Conservation (phyloP, 371 early-diverging fungal genomes). For the Mucor circinelloides region DNA sequence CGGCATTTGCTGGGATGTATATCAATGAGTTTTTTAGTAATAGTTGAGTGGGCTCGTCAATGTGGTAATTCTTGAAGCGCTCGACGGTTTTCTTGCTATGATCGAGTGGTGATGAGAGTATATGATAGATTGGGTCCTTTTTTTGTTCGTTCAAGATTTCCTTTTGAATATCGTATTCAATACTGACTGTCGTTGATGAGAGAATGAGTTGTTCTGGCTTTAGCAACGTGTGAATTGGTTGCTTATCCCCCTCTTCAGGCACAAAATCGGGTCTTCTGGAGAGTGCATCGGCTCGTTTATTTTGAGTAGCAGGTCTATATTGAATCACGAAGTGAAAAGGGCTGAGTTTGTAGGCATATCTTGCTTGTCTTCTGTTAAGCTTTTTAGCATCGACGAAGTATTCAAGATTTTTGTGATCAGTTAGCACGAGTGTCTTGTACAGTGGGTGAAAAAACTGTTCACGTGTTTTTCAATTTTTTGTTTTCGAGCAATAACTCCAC, state of each 20-base stretch:
- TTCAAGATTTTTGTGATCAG: slow-evolving; percentile 56
- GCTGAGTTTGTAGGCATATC: slow-evolving; percentile 35
- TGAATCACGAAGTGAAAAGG: slow-evolving; percentile 36
- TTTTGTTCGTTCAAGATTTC: background rate
- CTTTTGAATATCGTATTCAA: background rate
- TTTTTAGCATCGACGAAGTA: slow-evolving; percentile 29
- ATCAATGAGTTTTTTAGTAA: slow-evolving; percentile 15
- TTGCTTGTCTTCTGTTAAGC: slow-evolving; percentile 40
- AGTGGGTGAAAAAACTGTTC: no score
- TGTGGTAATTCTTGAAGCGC: background rate
- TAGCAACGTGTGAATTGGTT: background rate
- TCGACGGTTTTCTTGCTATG: background rate
- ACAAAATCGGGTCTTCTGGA: slow-evolving; percentile 23
- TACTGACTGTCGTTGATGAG: background rate
- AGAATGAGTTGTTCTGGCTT: background rate
- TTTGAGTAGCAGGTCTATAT: slow-evolving; percentile 39
- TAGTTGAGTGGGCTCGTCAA: slow-evolving; percentile 8
- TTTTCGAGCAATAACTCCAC: no score
- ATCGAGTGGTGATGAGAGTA: background rate
- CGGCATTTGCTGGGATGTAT: no score
- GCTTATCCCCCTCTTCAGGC: background rate
- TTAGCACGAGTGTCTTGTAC: slow-evolving; percentile 30
- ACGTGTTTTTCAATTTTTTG: no score
- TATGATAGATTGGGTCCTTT: background rate
- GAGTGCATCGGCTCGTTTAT: slow-evolving; percentile 50